Evolutionary conservation across 2,329 filamentous ascomycete species (phyloP), one percentile per base, ranked within the genome.

Genomic region (Colletotrichum euphorbiae): DNA sequence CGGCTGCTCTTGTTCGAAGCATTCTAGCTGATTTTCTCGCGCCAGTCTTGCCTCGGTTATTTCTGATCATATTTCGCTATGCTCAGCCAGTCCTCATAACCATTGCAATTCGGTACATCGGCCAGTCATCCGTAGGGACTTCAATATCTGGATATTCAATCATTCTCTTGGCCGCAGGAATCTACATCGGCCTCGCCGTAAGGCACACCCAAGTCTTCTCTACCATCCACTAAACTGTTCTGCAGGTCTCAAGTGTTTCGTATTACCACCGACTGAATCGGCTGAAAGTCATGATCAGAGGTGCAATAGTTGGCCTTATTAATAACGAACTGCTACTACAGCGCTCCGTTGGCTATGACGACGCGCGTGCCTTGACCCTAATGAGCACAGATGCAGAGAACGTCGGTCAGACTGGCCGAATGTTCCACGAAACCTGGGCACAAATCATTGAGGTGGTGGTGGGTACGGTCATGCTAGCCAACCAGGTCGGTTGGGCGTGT

Each of bases 381-480:
- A 70, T 72, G 63, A 72, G 67, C 3, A 71, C 60, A 11, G 71
- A 67, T n/a, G 63, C 69, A 3, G 63, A 70, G 13, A 64, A 59
- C 6, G 62, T 71, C 0, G 48, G 62, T 6, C 60, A 70, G 17
- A 61, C 19, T 6, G 61, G 72, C 1, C 59, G 59, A 1, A 51
- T 68, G 31, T 52, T 74, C 4, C 68, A 73, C 17, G 72, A 74
- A 43, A 55, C 61, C 15, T 74, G 72, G 72, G 70, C 72, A 0
- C 68, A 70, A 13, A 19, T 66, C 11, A 67, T 74, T 2, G 72
- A 74, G 28, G 69, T 74, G 2, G 42, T 42, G 0, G 3, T 74
- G 0, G 72, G 71, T 3, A 55, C 71, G 2, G 48, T 58, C 1
- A 70, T 74, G 54, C 58, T 74, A 4, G 69, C 71, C 5, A 51